phyloP scores from a whole-genome alignment of 805 yeast genomes.

The Kluyveromyces lactis region DNA sequence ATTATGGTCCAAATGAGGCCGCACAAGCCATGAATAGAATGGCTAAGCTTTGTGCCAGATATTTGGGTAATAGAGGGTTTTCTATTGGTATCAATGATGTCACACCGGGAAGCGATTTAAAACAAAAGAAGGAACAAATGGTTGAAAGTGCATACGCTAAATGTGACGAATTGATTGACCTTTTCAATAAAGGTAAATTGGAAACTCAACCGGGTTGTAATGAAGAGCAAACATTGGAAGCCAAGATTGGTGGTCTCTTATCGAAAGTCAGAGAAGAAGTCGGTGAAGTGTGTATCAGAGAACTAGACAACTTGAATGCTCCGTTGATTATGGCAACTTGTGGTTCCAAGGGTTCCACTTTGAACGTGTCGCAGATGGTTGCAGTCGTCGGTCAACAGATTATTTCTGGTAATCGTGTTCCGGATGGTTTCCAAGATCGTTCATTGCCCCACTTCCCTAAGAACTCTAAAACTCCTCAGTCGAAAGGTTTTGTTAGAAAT shows the following conservation, averaged over 20 bases:
- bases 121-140: constrained; percentile 70
- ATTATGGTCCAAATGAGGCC: constrained; percentile 94
- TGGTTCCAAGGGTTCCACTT: constrained; percentile 97
- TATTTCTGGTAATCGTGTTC: constrained; percentile 97
- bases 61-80: constrained; percentile 88
- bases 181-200: constrained; percentile 72
- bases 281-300: constrained; percentile 94
- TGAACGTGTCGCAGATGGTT: constrained; percentile 99
- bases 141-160: constrained; percentile 85
- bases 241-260: constrained; percentile 90
- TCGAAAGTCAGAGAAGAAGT: constrained; percentile 98
- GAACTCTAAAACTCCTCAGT: constrained; percentile 93
- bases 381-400: constrained; percentile 99
- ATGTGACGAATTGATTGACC: constrained; percentile 83
- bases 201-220: constrained; percentile 99
- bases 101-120: constrained; percentile 79
- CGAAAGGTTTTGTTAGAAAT: constrained; percentile 95
- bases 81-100: constrained; percentile 97
- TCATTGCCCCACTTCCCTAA: constrained; percentile 95
- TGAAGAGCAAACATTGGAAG: constrained; percentile 96
- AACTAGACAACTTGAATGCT: constrained; percentile 82
- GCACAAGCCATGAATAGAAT: constrained; percentile 95
- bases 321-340: constrained; percentile 98
- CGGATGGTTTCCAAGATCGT: constrained; percentile 99
- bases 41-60: constrained; percentile 98